Conservation (phyloP, 2,329 filamentous ascomycete genomes). For the Parastagonospora nodorum region DNA sequence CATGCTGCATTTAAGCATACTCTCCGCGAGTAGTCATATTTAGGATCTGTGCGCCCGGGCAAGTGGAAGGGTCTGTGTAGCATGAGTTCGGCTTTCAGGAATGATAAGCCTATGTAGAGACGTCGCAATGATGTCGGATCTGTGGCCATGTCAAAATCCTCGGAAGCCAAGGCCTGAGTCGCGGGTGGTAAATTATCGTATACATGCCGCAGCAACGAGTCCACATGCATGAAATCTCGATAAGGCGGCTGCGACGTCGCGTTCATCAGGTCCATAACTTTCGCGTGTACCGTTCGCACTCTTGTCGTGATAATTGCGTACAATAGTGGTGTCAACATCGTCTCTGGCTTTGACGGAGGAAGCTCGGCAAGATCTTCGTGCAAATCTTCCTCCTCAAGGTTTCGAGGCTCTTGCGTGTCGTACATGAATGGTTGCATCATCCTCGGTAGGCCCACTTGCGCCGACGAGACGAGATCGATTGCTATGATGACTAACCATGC, state of each 20-base stretch:
- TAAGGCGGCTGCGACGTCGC: conserved; percentile 33
- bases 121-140: conserved; percentile 28
- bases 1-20: conserved; percentile 54
- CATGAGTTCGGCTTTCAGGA: conserved; percentile 40
- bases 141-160: conserved; percentile 14
- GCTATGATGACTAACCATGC: conserved; percentile 61
- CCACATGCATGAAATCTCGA: conserved; percentile 33
- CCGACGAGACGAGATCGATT: conserved; percentile 46
- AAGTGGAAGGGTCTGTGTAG: conserved; percentile 46
- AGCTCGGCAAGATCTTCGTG: conserved; percentile 41
- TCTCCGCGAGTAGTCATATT: conserved; percentile 49
- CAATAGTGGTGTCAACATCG: conserved; percentile 31
- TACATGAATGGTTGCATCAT: conserved; percentile 45
- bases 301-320: conserved; percentile 34
- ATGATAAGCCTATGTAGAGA: conserved; percentile 38
- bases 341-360: conserved; percentile 34
- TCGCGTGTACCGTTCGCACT: conserved; percentile 29
- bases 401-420: conserved; percentile 48
- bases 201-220: conserved; percentile 26
- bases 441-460: conserved; percentile 47
- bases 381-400: conserved; percentile 50
- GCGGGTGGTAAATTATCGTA: conserved; percentile 27
- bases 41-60: conserved; percentile 40
- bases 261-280: conserved; percentile 36
- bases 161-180: conserved; percentile 15